phyloP scores from a whole-genome alignment of 208 protist genomes.

The Acanthamoeba castellanii region DNA sequence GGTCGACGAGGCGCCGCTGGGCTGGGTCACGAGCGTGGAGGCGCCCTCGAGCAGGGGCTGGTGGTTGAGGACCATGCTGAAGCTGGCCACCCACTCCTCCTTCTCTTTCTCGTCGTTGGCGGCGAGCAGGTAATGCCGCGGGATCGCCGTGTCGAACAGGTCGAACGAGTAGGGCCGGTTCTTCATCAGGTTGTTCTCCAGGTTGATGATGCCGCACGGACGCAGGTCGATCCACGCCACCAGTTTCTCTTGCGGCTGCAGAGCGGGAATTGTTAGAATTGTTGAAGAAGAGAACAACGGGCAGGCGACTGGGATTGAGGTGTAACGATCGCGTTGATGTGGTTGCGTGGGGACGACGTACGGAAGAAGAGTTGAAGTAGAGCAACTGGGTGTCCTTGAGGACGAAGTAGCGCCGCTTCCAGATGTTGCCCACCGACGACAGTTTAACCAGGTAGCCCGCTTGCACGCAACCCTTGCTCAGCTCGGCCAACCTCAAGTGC shows the following conservation, averaged over 20 bases:
- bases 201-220: constrained; percentile 36
- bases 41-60: constrained; percentile 22
- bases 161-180: constrained; percentile 63
- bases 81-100: constrained; percentile 64
- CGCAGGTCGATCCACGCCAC: constrained; percentile 55
- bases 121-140: constrained; percentile 66
- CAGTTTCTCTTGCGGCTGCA: constrained; percentile 46
- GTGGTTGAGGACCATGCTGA: constrained; percentile 59
- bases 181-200: constrained; percentile 58
- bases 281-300: not conserved
- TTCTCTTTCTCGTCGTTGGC: constrained; percentile 59
- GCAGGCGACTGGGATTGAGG: not conserved
- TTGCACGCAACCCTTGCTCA: constrained; percentile 13
- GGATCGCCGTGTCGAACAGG: constrained; percentile 33
- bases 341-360: not conserved
- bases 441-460: constrained; percentile 52
- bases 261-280: not conserved
- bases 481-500: not conserved
- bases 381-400: constrained; percentile 69
- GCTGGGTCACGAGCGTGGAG: not conserved
- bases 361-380: constrained; percentile 52
- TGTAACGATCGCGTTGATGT: too few relatives aligned
- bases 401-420: constrained; percentile 60
- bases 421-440: constrained; percentile 57
- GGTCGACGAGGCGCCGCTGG: not conserved